Percentiles rank a stretch among this genome's conserved stretches.
Conservation (phyloP, 129 eudicot genomes). For the Helianthus tuberosus region DNA sequence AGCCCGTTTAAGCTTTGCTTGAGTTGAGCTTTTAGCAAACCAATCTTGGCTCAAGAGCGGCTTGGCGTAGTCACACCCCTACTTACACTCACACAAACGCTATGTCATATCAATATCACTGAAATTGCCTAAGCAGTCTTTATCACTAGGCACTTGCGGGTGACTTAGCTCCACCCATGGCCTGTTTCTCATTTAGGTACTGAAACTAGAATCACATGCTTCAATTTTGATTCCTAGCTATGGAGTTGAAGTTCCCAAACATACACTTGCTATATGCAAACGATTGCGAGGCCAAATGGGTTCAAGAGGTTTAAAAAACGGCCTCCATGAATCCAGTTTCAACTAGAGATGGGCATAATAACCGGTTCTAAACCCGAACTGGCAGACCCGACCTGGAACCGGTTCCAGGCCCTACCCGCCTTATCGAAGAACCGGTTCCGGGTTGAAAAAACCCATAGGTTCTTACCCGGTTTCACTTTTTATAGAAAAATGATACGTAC, state of each 20-base stretch:
- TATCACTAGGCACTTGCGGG: neutral
- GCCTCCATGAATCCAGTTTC: too few species aligned
- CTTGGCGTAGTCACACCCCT: neutral
- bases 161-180: neutral
- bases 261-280: neutral
- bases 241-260: conserved; percentile 1
- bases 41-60: too few species aligned
- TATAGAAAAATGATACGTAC: too few species aligned
- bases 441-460: too few species aligned
- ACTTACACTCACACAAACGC: neutral
- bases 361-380: too few species aligned
- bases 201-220: neutral
- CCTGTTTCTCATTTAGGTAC: neutral
- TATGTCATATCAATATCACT: neutral
- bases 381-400: too few species aligned
- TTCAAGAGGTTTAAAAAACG: neutral
- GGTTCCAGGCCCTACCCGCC: too few species aligned
- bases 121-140: neutral
- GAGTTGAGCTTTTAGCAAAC: too few species aligned
- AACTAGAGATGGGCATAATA: too few species aligned
- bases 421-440: too few species aligned
- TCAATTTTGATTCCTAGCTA: neutral
- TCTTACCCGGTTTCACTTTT: too few species aligned
- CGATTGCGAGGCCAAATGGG: conserved; percentile 3
- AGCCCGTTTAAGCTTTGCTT: too few species aligned